Evolutionary conservation across 805 yeast species (phyloP), one percentile per base, ranked within the genome.

Genomic region (Limtongozyma cylindracea): DNA sequence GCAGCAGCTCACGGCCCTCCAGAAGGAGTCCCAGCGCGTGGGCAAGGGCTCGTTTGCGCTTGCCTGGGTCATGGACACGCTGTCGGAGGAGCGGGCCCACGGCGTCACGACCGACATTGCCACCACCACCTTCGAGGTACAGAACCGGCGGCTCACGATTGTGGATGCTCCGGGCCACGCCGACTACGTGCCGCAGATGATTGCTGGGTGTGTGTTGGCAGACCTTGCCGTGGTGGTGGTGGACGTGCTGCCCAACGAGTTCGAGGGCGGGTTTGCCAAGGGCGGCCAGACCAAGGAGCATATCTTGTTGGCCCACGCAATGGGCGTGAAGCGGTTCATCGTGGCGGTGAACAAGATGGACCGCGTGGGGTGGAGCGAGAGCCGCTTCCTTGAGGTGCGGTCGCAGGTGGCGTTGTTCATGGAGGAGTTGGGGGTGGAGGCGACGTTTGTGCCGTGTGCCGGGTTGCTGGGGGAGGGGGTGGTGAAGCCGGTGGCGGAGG

Each of bases 1-100:
- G 17, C 61, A 64, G 22, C 59, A 70, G 1, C 52, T 72, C 8
- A 61, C 65, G 32, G 69, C 64, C 31, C 47, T 64, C 23, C 57
- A 64, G 19, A 59, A 59, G 28, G 80, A 73, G 29, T 61, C 76
- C 16, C 68, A 62, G 18, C 56, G 52, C 20, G 49, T 56, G 2
- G 91, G 91, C 4, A 74, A 76, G 35, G 62, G 68, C 8, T 72
- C 84, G 4, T 74, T 74, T 45, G 76, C 84, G 4, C 49, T 73
- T 22, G 91, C 91, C 2, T 74, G 91, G 91, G 61, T 73, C 18
- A 53, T 76, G 64, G 91, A 74, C 39, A 82, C 72, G 37, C 71
- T 84, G 0, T 41, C 50, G 1, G 88, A 74, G 37, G 91, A 74
- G 41, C 54, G 91, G 30, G 29, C 48, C 6, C 51, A 82, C 22